phyloP scores from a whole-genome alignment of 2,329 filamentous ascomycete species.

The Beauveria sp. region DNA sequence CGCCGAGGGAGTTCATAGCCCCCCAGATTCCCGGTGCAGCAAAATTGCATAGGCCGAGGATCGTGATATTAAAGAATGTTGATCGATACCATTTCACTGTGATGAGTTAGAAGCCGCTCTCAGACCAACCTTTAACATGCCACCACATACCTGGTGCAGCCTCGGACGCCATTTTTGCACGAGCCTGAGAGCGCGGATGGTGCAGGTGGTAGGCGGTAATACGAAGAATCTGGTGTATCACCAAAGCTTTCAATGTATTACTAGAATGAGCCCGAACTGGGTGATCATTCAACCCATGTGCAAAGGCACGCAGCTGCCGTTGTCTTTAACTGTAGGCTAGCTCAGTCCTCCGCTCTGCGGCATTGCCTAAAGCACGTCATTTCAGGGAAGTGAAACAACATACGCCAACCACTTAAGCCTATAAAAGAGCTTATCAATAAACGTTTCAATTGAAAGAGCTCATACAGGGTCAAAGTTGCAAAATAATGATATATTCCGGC shows the following conservation, averaged over 20 bases:
- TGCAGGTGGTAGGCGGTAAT: neutral
- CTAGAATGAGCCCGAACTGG: neutral
- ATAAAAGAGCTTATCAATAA: neutral
- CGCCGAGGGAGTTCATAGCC: conserved; percentile 66
- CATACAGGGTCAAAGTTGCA: neutral
- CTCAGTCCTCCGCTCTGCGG: neutral
- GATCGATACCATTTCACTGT: conserved; percentile 61
- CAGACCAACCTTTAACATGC: neutral
- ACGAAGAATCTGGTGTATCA: neutral
- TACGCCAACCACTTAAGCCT: neutral
- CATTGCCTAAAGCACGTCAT: neutral
- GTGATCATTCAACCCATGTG: neutral
- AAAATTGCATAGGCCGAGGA: conserved; percentile 65
- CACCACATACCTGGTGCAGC: neutral
- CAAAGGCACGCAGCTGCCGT: neutral
- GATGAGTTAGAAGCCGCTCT: neutral
- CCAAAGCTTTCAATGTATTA: neutral
- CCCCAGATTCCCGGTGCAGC: conserved; percentile 65
- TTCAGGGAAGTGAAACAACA: conserved; percentile 3
- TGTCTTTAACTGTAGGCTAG: neutral
- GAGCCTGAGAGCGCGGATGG: neutral
- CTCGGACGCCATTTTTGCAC: neutral
- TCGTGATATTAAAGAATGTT: conserved; percentile 64
- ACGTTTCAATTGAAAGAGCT: neutral
- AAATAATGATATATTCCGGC: neutral